phyloP scores from a whole-genome alignment of 2,329 filamentous ascomycete species.

The Claviceps quebecensis region DNA sequence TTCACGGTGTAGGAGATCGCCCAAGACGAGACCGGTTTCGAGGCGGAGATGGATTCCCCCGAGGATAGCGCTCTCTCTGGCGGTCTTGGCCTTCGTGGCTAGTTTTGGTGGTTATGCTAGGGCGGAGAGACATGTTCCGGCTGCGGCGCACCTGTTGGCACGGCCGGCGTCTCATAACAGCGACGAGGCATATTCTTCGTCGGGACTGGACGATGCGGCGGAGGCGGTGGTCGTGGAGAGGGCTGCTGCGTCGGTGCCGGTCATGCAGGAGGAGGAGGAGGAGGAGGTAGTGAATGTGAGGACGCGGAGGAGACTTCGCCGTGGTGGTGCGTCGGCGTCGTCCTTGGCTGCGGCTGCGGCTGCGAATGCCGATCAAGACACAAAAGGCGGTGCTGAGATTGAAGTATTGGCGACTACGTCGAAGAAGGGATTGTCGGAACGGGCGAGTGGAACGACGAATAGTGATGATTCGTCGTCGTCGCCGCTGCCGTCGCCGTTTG shows the following conservation, averaged over 20 bases:
- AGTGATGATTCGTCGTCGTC: neutral
- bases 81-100: neutral
- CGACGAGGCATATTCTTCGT: neutral
- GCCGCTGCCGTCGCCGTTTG: slow-evolving; percentile 51
- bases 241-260: no score
- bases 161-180: neutral
- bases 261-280: no score
- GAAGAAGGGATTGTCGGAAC: neutral
- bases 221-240: no score
- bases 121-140: neutral
- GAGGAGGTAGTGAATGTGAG: no score
- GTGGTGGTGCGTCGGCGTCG: no score
- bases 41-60: neutral
- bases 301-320: no score
- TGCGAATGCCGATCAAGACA: neutral
- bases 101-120: neutral
- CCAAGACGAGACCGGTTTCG: neutral
- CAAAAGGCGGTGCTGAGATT: neutral
- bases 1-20: neutral
- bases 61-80: neutral
- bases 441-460: neutral
- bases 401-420: neutral
- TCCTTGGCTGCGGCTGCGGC: no score
- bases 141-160: neutral
- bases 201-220: neutral